Base-by-base conservation (phyloP, 352 stramenopile genomes). In the Phytophthora pseudosyringae region DNA sequence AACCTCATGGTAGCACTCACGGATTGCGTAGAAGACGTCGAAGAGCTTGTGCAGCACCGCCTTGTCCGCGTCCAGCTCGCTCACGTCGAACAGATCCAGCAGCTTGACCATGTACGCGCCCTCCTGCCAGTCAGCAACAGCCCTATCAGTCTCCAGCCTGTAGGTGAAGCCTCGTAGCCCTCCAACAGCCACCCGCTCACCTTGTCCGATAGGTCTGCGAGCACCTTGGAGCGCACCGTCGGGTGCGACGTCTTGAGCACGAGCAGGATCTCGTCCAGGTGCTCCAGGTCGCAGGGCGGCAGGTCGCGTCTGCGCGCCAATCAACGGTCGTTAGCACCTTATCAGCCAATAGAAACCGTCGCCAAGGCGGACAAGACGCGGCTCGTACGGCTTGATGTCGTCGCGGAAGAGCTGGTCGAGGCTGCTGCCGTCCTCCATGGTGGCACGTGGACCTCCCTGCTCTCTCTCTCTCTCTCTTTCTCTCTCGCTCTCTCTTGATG, bases 101-200 rank as follows among this genome's bases (percentile, higher is more conserved):
- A 93, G 64, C 67, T 89, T 91, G 15, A 86, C 71, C 40, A 93
- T 77, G 56, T 92, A 93, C 31, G 76, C 81, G 40, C 85, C 83
- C 48, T 91, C 70, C 82, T 91, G 38, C 2, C 15, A 47, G 49
- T 25, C 28, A 44, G 43, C 12, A 55, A 21, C 25, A 21, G 21
- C 31, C 4, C 4, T 52, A 49, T 64, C n/a, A 50, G 5, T 45
- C 35, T 50, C 33, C 29, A 38, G 9, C 15, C 21, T 21, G 21
- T 21, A 21, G 21, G 21, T 21, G 21, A 21, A 21, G 21, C 15
- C 15, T 13, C 18, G 5, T 13, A 50, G 5, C 18, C 63, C 13
- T 28, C 13, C 26, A 61, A 18, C 12, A 45, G 4, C 41, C 18
- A 49, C 4, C 7, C 16, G 13, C 55, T 18, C 36, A 90, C 81